These are phyloP conservation scores for Eucalyptus sideroxylon DNA, from an alignment of 345 rosid species.

Conservation along the genomic window DNA sequence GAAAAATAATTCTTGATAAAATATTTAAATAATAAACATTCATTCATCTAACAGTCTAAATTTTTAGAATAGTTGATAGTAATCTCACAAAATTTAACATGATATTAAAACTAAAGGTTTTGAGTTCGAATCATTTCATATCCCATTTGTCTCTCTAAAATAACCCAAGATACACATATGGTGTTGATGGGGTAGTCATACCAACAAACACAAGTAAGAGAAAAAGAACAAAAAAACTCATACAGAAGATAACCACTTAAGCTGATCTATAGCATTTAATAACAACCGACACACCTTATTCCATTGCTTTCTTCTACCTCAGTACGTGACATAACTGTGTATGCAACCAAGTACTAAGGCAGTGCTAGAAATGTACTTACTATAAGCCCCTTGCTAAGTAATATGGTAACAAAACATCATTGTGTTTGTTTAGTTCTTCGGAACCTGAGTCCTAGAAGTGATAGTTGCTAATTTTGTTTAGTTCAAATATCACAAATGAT, in stretches of 20 bases:
- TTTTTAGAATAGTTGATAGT: too few relatives aligned
- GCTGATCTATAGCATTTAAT: neutral
- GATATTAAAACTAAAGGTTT: neutral
- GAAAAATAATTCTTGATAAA: neutral
- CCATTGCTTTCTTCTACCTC: neutral
- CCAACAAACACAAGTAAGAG: neutral
- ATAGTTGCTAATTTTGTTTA: neutral
- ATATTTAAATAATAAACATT: neutral
- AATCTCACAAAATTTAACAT: too few relatives aligned
- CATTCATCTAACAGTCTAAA: too few relatives aligned
- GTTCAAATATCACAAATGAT: neutral
- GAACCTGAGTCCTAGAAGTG: neutral
- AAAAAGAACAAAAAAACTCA: neutral
- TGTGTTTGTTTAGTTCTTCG: neutral
- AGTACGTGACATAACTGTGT: neutral
- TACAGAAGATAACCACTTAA: neutral
- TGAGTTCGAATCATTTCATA: too few relatives aligned
- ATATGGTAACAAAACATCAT: neutral
- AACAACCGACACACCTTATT: neutral
- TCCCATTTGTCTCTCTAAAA: neutral
- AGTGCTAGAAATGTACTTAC: neutral
- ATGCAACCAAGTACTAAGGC: neutral
- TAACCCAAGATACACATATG: neutral
- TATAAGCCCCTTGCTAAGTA: neutral
- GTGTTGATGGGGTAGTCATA: neutral